Base-by-base conservation (phyloP, 805 yeast species). In the Candida maesae region DNA sequence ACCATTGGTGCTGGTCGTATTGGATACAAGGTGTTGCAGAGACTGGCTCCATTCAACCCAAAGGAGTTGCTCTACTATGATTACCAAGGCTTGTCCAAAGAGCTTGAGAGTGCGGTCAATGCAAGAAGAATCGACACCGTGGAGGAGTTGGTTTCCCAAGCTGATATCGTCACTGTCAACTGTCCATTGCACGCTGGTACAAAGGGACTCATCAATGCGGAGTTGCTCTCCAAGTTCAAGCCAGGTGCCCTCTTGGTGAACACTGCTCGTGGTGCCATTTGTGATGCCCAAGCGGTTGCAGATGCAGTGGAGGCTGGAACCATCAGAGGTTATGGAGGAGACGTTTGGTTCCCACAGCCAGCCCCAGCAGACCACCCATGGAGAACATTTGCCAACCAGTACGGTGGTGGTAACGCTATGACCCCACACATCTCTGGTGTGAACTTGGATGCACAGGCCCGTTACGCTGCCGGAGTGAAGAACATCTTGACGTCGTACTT, bases 311-410 rank as follows among this genome's bases (percentile, higher is more conserved):
- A 69, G 40, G 65, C 77, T 28, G 93, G 93, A 36, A 81, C 80
- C 52, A 60, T 84, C 36, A 70, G 81, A 54, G 91, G 90, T 38
- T 84, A 84, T 59, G 93, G 90, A 55, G 93, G 91, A 52, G 93
- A 84, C 63, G 93, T 84, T 38, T 84, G 91, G 88, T 74, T 56
- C 68, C 82, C 81, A n/a, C 95, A 84, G 64, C 95, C 95, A 32
- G 85, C 91, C 20, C 88, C 89, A 49, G 66, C 68, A 40, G 73
- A 72, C 60, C 89, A 83, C 58, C 89, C 89, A 50, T 84, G 93
- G 93, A 73, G 88, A 70, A 41, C 68, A 10, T 74, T 83, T 79
- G 58, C 66, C 36, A 81, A 82, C 74, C 67, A 74, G 55, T 74
- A 70, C 50, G 83, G 82, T 44, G 84, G 77, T 27, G 91, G 91